Evolutionary conservation across 148 eudicot species (phyloP).

Genomic region (Salicornia ramosissima): DNA sequence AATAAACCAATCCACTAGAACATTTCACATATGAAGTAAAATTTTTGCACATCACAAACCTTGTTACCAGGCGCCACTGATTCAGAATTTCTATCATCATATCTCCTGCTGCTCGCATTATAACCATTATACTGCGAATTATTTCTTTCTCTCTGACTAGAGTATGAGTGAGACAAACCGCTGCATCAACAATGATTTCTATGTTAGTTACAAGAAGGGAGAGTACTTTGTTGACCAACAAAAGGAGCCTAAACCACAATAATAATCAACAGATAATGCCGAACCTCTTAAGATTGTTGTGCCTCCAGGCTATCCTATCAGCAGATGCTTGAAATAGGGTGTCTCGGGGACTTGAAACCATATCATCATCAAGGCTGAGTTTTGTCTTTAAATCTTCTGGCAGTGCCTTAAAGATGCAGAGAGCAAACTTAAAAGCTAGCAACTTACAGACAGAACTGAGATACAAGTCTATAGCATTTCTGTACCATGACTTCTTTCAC

Average conservation of each 20-base stretch:
- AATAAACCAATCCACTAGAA: not conserved
- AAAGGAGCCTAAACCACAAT: not conserved
- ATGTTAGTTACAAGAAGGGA: not conserved
- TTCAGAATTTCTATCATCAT: constrained; percentile 48
- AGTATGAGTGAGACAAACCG: constrained; percentile 68
- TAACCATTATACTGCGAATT: constrained; percentile 38
- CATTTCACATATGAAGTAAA: not conserved
- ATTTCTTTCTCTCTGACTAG: constrained; percentile 55
- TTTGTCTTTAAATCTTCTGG: constrained; percentile 93
- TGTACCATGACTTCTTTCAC: constrained; percentile 93
- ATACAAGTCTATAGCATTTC: constrained; percentile 1
- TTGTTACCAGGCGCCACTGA: constrained; percentile 38
- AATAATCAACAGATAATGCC: not conserved
- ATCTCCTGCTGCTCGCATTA: constrained; percentile 41
- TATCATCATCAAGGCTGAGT: constrained; percentile 86
- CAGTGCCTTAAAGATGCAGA: constrained; percentile 46
- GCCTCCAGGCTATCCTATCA: constrained; percentile 53
- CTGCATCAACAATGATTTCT: constrained; percentile 29
- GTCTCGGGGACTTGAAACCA: constrained; percentile 67
- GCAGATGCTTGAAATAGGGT: constrained; percentile 69
- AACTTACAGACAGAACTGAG: not conserved
- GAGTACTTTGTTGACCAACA: not conserved
- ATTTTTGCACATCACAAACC: constrained; percentile 31
- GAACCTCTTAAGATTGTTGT: constrained; percentile 57
- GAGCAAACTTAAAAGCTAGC: not conserved